phyloP scores from a whole-genome alignment of 2,329 filamentous ascomycete species.

The Ramularia collo-cygni region DNA sequence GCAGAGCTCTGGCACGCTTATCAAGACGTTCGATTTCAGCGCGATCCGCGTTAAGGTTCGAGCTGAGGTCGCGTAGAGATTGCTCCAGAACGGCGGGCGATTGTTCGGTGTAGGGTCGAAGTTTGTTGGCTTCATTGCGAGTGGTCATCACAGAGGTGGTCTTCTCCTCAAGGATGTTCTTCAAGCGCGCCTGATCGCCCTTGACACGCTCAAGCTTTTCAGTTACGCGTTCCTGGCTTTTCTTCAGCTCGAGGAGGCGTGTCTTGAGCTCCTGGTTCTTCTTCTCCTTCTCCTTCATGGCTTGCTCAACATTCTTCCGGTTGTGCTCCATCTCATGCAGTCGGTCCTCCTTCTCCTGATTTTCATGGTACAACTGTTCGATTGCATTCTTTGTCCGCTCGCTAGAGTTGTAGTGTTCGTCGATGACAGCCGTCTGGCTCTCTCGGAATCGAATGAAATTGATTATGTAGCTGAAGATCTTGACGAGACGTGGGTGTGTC shows the following conservation, averaged over 20 bases:
- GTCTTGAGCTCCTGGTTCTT: constrained; percentile 84
- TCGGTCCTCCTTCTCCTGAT: constrained; percentile 76
- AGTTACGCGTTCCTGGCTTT: constrained; percentile 75
- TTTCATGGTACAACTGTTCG: constrained; percentile 75
- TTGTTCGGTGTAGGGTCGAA: constrained; percentile 86
- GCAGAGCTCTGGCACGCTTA: constrained; percentile 76
- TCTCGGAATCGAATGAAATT: constrained; percentile 98
- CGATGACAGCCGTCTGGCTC: constrained; percentile 80
- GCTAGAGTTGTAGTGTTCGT: constrained; percentile 86
- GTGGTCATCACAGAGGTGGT: constrained; percentile 62
- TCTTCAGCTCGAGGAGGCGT: constrained; percentile 69
- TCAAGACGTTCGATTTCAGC: constrained; percentile 81
- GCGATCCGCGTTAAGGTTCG: constrained; percentile 71
- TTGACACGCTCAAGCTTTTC: constrained; percentile 78
- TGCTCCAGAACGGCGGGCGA: constrained; percentile 78
- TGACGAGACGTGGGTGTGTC: constrained; percentile 80
- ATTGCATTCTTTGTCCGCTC: constrained; percentile 82
- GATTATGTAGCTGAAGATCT: constrained; percentile 96
- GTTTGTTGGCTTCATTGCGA: constrained; percentile 78
- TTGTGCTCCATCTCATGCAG: constrained; percentile 75
- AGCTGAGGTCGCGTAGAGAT: constrained; percentile 71
- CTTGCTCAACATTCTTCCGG: constrained; percentile 69
- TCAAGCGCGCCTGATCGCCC: constrained; percentile 69
- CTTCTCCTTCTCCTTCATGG: constrained; percentile 76
- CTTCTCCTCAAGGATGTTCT: constrained; percentile 63